Evolutionary conservation across 352 stramenopile genomes (phyloP).

Genomic region (Pythium sp.): DNA sequence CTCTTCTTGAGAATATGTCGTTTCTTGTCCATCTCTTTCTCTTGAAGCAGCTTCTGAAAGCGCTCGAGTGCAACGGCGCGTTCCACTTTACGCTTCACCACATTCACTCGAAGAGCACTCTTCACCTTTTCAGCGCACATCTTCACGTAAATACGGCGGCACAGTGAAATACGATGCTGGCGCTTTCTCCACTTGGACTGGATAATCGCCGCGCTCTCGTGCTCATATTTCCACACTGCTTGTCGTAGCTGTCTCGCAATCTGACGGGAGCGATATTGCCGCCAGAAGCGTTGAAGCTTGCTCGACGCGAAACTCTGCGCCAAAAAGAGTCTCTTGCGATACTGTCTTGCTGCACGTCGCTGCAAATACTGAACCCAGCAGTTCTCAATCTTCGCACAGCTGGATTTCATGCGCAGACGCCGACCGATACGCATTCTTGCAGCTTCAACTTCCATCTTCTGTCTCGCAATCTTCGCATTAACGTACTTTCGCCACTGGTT

Average conservation of each 20-base stretch:
- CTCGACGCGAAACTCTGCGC: not conserved
- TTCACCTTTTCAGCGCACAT: slow-evolving; percentile 17
- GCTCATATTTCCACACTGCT: slow-evolving; percentile 12
- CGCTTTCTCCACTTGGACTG: slow-evolving; percentile 14
- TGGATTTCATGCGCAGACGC: slow-evolving; percentile 27
- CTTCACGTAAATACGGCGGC: slow-evolving; percentile 8
- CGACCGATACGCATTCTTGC: slow-evolving; percentile 22
- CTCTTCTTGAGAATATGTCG: slow-evolving; percentile 21
- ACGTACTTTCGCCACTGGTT: slow-evolving; percentile 31
- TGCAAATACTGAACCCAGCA: slow-evolving; percentile 38
- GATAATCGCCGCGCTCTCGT: slow-evolving; percentile 9
- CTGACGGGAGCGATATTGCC: not conserved
- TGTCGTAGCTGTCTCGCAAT: slow-evolving; percentile 6
- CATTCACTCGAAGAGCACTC: slow-evolving; percentile 20
- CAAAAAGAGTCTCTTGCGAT: slow-evolving; percentile 28
- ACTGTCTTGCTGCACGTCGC: slow-evolving; percentile 27
- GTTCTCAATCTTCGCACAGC: slow-evolving; percentile 36
- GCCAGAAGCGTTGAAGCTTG: slow-evolving; percentile 15
- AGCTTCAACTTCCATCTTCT: slow-evolving; percentile 16
- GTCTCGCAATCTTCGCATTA: slow-evolving; percentile 16
- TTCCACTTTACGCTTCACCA: slow-evolving; percentile 16
- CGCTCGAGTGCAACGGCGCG: slow-evolving; percentile 29
- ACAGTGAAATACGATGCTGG: not conserved
- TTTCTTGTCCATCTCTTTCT: slow-evolving; percentile 26
- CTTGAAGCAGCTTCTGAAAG: slow-evolving; percentile 34